Evolutionary conservation across 208 protist genomes (phyloP), one percentile per base, ranked within the genome.

Genomic region (Acanthamoeba sp.): DNA sequence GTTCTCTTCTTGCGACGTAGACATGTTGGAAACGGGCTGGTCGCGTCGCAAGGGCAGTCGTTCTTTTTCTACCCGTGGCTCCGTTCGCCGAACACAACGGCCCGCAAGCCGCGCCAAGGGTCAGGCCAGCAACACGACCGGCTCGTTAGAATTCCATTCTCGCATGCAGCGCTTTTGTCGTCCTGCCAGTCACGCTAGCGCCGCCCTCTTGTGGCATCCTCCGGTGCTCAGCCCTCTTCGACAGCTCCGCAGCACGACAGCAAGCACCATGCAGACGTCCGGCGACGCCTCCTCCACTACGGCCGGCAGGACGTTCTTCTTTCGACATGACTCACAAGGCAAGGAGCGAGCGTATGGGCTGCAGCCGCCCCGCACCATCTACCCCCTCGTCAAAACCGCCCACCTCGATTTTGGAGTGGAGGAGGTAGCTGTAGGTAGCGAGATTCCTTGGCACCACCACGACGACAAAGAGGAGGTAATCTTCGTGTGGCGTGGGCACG

Each of bases 381-480:
- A 89, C 32, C 80, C 80, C 27, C 80, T 89, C 40, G 80, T 89
- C 42, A 55, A 89, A 22, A 89, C 80, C 45, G 27, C 59, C 20
- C 88, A 93, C 9, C 64, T 93, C 34, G 88, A 93, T 40, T 80
- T 93, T 32, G 88, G 88, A n/a, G 88, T 93, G 29, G 88, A 93
- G 88, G 64, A 71, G 38, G 88, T 93, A 7, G 42, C 29, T 0
- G 62, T 59, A 1, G 45, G 50, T 34, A 93, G 88, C 12, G 62
- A 80, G 62, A 93, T 93, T 34, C 88, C 88, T 24, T 71, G 64
- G 88, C 88, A 93, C 40, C 38, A 80, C 59, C 88, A 93, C 38
- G 69, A 48, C 20, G 88, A 93, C 88, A 93, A 93, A 34, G 88
- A 93, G 45, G 88, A 93, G 40, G 50, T 93, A 10, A 93, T 93